Evolutionary conservation across 768 basidiomycete genomes (phyloP).

Genomic region (Suillus occidentalis): DNA sequence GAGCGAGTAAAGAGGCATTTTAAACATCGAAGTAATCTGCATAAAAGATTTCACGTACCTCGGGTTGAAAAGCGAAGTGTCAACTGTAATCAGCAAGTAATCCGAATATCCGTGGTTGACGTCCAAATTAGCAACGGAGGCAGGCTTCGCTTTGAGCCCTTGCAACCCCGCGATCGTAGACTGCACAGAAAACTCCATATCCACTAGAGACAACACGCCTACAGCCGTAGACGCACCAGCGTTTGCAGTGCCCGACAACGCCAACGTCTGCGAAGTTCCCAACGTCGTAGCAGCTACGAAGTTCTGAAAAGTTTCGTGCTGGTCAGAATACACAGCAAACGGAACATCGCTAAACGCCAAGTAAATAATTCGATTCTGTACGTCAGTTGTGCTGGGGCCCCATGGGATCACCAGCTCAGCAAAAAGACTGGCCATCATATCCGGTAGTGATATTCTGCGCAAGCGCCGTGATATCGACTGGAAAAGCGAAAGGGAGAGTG

Average conservation of each 20-base stretch:
- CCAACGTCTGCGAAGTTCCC: conserved; percentile 44
- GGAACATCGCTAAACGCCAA: conserved; percentile 60
- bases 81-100: conserved; percentile 66
- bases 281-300: conserved; percentile 65
- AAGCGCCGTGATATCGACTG: conserved; percentile 62
- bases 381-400: conserved; percentile 57
- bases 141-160: conserved; percentile 59
- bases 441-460: conserved; percentile 59
- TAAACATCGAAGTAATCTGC: conserved; percentile 2
- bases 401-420: conserved; percentile 62
- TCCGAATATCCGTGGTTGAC: conserved; percentile 67
- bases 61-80: conserved; percentile 63
- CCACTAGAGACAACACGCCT: conserved; percentile 55
- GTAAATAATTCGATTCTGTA: conserved; percentile 59
- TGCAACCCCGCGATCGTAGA: conserved; percentile 63
- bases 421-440: conserved; percentile 51
- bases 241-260: conserved; percentile 53
- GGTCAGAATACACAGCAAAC: conserved; percentile 51
- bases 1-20: neutral
- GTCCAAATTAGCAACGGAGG: conserved; percentile 56
- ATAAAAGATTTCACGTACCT: conserved; percentile 38
- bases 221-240: conserved; percentile 65
- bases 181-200: conserved; percentile 59
- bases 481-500: conserved; percentile 68
- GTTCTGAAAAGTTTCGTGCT: conserved; percentile 52